phyloP scores from a whole-genome alignment of 805 yeast genomes.

The Yarrowia alimentaria region DNA sequence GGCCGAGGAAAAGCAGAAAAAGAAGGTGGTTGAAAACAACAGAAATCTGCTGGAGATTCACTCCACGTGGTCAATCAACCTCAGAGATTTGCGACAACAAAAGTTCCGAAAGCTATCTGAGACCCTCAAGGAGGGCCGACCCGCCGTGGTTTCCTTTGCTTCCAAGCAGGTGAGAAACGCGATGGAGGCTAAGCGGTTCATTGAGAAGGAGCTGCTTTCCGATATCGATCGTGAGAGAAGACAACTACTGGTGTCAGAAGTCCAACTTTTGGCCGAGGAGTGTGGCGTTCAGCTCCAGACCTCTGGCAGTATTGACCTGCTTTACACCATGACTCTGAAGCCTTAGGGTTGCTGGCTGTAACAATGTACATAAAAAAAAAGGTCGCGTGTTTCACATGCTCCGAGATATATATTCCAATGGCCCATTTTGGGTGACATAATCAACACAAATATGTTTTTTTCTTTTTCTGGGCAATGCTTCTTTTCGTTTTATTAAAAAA shows the following conservation, averaged over 20 bases:
- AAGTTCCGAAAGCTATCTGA: slow-evolving; percentile 22
- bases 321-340: slow-evolving; percentile 30
- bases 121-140: slow-evolving; percentile 25
- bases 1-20: slow-evolving; percentile 14
- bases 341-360: too few relatives aligned
- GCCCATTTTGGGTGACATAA: too few relatives aligned
- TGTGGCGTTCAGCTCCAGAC: slow-evolving; percentile 34
- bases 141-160: slow-evolving; percentile 21
- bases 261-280: slow-evolving; percentile 33
- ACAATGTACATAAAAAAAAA: too few relatives aligned
- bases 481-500: too few relatives aligned
- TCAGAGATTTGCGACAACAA: slow-evolving; percentile 17
- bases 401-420: too few relatives aligned
- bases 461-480: too few relatives aligned
- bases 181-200: neutral
- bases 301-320: slow-evolving; percentile 33
- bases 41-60: slow-evolving; percentile 17
- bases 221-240: slow-evolving; percentile 37
- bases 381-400: too few relatives aligned
- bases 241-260: slow-evolving; percentile 33
- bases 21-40: slow-evolving; percentile 16
- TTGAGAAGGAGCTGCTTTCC: slow-evolving; percentile 1
- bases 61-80: slow-evolving; percentile 19
- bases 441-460: too few relatives aligned
- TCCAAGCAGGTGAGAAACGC: slow-evolving; percentile 13